These are phyloP conservation scores for Ustilago shanxiensis DNA, from an alignment of 1,284 basidiomycete species.

Conservation along the genomic window DNA sequence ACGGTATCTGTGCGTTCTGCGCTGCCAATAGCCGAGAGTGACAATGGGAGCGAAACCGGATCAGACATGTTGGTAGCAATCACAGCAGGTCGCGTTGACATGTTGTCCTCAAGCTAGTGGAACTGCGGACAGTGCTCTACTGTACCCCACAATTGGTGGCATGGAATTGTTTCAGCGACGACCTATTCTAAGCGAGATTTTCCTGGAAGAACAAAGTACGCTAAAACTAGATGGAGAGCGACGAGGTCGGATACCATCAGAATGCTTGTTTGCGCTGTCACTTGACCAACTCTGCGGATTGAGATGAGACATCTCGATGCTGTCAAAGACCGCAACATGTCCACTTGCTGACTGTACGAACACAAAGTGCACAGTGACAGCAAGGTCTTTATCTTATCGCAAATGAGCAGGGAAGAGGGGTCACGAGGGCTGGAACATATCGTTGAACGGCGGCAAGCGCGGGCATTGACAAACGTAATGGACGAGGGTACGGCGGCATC, in stretches of 20 bases:
- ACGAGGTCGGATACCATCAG: no score
- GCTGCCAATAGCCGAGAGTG: not conserved
- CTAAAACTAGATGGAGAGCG: no score
- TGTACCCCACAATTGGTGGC: no score
- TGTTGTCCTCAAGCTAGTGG: not conserved
- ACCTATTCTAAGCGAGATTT: no score
- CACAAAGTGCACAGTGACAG: no score
- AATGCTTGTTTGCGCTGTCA: no score
- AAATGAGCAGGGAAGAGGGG: not conserved
- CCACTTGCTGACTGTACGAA: not conserved
- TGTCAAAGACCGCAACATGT: not conserved
- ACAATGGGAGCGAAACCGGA: slow-evolving; percentile 10
- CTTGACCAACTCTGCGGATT: not conserved
- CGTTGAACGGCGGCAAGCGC: not conserved
- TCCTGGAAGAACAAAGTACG: no score
- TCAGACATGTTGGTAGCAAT: not conserved
- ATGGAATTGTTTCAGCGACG: no score
- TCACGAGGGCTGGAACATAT: slow-evolving; percentile 13
- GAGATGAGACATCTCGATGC: not conserved
- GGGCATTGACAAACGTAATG: not conserved
- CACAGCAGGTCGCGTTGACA: slow-evolving; percentile 1
- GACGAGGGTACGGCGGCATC: not conserved
- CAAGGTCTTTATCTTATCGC: slow-evolving; percentile 18
- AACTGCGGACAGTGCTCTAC: no score
- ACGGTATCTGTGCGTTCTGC: no score